Evolutionary conservation across 352 stramenopile genomes (phyloP), one percentile per base, ranked within the genome.

Genomic region (Globisporangium nodosum): DNA sequence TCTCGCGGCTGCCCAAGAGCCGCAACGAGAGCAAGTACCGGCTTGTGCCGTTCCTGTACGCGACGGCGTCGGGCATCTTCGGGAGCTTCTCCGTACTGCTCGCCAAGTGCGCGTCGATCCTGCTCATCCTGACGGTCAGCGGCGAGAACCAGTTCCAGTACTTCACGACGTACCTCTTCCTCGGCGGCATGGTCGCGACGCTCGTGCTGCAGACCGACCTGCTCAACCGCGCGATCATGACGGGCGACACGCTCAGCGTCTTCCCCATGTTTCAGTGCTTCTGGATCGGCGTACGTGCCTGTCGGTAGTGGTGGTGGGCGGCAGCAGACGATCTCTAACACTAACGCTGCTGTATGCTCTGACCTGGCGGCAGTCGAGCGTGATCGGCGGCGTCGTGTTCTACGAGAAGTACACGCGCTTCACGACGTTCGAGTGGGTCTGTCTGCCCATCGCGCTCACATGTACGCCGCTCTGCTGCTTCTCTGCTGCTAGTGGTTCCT

Each of bases 191-290:
- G 80, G 73, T 94, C 50, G 82, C 70, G 54, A 91, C 82, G 56
- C 69, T 94, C 52, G 73, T 91, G 55, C 70, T 92, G n/a, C 84
- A 94, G 60, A 94, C 84, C 0, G 81, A 94, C 50, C 50, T 92
- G 57, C 66, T 94, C 13, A 94, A 94, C 65, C 81, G 84, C 40
- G 82, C 81, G 11, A 92, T 94, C 63, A 94, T 94, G 84, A 65
- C 62, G 5, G 84, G 84, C 7, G 84, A 92, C 52, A 94, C 81
- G n/a, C 76, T 94, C 21, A 90, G 79, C 47, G 84, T 94, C 4
- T 94, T 92, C 53, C 84, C 84, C 1, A 91, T 94, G 78, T 94
- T 94, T 55, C 84, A 94, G 71, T 94, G 84, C 68, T 92, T 94
- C 52, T 94, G 84, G 81, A 94, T 94, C 60, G 81, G 84, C 18